A percentile compares a stretch with the other conserved stretches of the same genome.
Conservation (phyloP, 257 asterid species). For the Linderniella brevidens region DNA sequence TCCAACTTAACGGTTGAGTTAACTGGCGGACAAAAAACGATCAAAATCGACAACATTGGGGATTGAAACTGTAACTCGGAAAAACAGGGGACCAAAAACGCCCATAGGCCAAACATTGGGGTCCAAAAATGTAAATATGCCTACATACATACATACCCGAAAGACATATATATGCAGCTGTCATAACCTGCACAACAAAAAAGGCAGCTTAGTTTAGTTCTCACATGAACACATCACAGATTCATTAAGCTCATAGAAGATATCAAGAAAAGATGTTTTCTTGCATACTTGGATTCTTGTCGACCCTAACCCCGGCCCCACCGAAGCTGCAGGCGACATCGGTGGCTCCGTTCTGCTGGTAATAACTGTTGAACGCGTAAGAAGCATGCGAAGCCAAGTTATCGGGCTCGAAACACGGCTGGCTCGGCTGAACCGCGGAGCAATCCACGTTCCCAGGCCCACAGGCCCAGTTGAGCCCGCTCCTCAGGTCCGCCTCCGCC, state of each 20-base stretch:
- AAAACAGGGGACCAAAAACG: no score
- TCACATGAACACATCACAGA: not conserved
- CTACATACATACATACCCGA: not conserved
- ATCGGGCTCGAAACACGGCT: conserved; percentile 90
- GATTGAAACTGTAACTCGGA: no score
- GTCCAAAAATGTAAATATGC: no score
- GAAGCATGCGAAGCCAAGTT: conserved; percentile 71
- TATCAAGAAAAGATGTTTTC: not conserved
- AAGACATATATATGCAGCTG: conserved; percentile 1
- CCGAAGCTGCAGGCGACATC: conserved; percentile 93
- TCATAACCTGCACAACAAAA: not conserved
- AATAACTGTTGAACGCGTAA: conserved; percentile 72
- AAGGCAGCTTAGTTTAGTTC: not conserved
- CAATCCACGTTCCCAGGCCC: conserved; percentile 89
- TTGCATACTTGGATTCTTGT: conserved; percentile 73
- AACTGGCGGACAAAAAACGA: no score
- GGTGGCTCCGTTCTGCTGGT: conserved; percentile 88
- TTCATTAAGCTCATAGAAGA: not conserved
- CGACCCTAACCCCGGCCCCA: conserved; percentile 69
- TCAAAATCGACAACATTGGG: no score
- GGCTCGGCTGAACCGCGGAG: conserved; percentile 90
- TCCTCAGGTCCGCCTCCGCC: conserved; percentile 50
- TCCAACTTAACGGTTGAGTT: no score
- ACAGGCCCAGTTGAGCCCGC: conserved; percentile 90
- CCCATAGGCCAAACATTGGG: no score